Evolutionary conservation across 2,329 filamentous ascomycete genomes (phyloP).

Genomic region (Pseudopyrenochaeta lycopersici): DNA sequence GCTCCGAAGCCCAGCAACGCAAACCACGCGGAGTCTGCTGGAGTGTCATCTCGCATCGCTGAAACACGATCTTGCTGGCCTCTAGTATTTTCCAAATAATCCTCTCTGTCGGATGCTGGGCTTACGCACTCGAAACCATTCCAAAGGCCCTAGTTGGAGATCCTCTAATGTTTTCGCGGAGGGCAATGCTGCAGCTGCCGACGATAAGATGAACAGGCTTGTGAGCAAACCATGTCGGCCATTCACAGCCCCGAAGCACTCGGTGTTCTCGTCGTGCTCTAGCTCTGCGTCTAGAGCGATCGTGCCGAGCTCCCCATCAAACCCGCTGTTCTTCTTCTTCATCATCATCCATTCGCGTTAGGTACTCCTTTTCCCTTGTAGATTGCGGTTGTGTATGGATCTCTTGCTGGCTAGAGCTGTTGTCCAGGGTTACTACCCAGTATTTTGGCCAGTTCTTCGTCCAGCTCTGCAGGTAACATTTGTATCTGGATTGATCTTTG

Average conservation of each 20-base stretch:
- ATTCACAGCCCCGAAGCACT: slow-evolving; percentile 12
- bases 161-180: slow-evolving; percentile 3
- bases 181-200: slow-evolving; percentile 4
- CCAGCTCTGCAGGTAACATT: too few relatives aligned
- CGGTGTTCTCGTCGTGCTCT: slow-evolving; percentile 12
- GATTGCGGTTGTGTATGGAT: too few relatives aligned
- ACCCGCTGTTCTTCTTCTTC: too few relatives aligned
- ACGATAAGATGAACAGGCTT: slow-evolving; percentile 15
- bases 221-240: slow-evolving; percentile 11
- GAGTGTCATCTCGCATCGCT: slow-evolving; percentile 9
- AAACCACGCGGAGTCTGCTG: slow-evolving; percentile 9
- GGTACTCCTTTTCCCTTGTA: too few relatives aligned
- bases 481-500: too few relatives aligned
- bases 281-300: too few relatives aligned
- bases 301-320: too few relatives aligned
- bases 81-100: slow-evolving; percentile 16
- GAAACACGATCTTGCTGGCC: slow-evolving; percentile 10
- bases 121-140: slow-evolving; percentile 7
- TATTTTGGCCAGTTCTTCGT: too few relatives aligned
- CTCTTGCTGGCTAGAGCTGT: too few relatives aligned
- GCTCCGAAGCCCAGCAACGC: slow-evolving; percentile 14
- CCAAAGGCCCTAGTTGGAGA: slow-evolving; percentile 5
- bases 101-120: slow-evolving; percentile 6
- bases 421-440: too few relatives aligned
- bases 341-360: too few relatives aligned